Percentiles rank a stretch among this genome's conserved stretches.
phyloP scores from a whole-genome alignment of 2,329 filamentous ascomycete species.

The Chaetomium strumarium region DNA sequence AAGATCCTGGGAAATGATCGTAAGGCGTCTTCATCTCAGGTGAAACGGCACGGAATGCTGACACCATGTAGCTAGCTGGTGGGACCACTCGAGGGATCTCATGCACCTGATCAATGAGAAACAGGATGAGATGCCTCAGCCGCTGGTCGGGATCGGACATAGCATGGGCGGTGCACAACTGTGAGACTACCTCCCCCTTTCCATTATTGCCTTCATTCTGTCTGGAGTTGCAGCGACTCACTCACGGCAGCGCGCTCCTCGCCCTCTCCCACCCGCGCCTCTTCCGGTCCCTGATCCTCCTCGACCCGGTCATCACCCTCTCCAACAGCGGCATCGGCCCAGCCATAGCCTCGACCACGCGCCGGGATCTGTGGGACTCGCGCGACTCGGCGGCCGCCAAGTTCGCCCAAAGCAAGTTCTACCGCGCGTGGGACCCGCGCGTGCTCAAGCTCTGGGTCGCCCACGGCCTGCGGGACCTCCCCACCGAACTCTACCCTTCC shows the following conservation, averaged over 20 bases:
- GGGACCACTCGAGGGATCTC: slow-evolving; percentile 78
- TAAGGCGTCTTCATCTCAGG: neutral
- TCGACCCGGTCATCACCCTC: slow-evolving; percentile 75
- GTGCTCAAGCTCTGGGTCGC: slow-evolving; percentile 69
- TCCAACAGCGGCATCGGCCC: slow-evolving; percentile 42
- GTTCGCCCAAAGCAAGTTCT: slow-evolving; percentile 69
- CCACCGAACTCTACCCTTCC: slow-evolving; percentile 53
- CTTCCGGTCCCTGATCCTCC: slow-evolving; percentile 64
- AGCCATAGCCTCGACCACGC: slow-evolving; percentile 55
- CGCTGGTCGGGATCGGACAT: slow-evolving; percentile 79
- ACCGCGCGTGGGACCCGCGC: slow-evolving; percentile 73
- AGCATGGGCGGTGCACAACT: slow-evolving; percentile 63
- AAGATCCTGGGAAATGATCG: slow-evolving; percentile 71
- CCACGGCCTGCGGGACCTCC: slow-evolving; percentile 69
- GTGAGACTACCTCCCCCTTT: neutral
- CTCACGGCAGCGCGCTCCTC: slow-evolving; percentile 32
- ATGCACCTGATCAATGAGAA: slow-evolving; percentile 81
- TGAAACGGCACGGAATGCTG: neutral
- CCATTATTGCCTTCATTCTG: neutral
- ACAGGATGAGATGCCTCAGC: slow-evolving; percentile 70
- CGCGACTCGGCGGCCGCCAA: slow-evolving; percentile 59
- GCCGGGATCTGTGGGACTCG: slow-evolving; percentile 79
- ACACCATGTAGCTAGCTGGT: slow-evolving; percentile 58
- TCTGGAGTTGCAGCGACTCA: neutral
- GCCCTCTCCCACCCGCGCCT: slow-evolving; percentile 75